These are phyloP conservation scores for Talaromyces trachyspermus DNA, from an alignment of 495 filamentous ascomycete genomes.

Conservation along the genomic window DNA sequence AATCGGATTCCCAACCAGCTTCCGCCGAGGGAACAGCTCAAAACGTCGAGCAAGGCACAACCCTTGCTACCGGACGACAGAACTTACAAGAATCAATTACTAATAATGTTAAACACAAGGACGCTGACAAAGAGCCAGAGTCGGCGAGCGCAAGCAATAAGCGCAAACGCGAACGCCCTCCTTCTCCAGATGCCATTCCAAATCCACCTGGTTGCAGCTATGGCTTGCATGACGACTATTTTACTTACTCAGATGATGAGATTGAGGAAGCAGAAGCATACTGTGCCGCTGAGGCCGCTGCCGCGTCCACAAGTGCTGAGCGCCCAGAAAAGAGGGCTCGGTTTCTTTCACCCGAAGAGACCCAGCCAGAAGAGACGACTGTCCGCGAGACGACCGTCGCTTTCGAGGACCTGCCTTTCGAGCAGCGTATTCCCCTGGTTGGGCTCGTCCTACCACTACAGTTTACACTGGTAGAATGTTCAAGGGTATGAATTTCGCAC, in stretches of 20 bases:
- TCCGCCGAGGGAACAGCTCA: too few species aligned
- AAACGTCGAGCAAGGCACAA: background rate
- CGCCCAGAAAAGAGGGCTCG: slow-evolving; percentile 8
- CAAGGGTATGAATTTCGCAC: slow-evolving; percentile 5
- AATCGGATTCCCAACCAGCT: too few species aligned
- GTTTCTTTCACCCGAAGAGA: slow-evolving; percentile 2
- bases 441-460: slow-evolving; percentile 4
- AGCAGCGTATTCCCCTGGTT: too few species aligned
- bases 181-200: slow-evolving; percentile 38
- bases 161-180: slow-evolving; percentile 31
- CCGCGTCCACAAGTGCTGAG: background rate
- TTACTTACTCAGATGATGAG: slow-evolving; percentile 28
- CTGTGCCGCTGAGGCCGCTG: background rate
- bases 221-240: slow-evolving; percentile 38
- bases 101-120: background rate
- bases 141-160: background rate
- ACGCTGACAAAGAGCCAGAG: slow-evolving; percentile 2
- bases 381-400: background rate
- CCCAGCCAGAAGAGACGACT: background rate
- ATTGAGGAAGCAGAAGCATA: slow-evolving; percentile 21
- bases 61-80: background rate
- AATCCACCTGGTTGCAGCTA: slow-evolving; percentile 38
- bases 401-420: too few species aligned
- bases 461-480: slow-evolving; percentile 5
- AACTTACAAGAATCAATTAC: background rate